Conservation (phyloP, 2,329 filamentous ascomycete genomes). For the Aspergillus udagawae region DNA sequence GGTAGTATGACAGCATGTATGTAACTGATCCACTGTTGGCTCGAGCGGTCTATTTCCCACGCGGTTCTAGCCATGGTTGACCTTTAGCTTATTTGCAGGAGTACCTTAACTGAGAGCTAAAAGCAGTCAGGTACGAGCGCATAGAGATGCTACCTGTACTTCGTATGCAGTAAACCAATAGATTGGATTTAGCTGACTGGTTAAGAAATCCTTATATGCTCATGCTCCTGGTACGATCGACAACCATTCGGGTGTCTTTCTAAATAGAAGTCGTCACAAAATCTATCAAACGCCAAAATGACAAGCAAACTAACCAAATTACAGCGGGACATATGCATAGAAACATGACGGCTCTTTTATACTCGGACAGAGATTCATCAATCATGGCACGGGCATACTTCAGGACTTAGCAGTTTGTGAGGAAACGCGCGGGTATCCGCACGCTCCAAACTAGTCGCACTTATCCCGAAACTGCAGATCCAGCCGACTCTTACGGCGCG, state of each 20-base stretch:
- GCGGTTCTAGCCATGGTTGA: background rate
- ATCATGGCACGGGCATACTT: background rate
- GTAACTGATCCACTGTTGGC: background rate
- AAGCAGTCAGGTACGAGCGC: background rate
- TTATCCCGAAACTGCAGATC: conserved; percentile 14
- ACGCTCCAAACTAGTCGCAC: background rate
- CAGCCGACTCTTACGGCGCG: conserved; percentile 14
- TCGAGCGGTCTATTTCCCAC: background rate
- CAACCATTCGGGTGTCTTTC: background rate
- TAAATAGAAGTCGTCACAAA: background rate
- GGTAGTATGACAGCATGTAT: background rate
- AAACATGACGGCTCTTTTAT: background rate
- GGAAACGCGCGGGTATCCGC: background rate
- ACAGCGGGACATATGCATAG: background rate
- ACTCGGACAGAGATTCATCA: background rate
- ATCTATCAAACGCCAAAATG: background rate
- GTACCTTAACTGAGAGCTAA: background rate
- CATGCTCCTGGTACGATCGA: background rate
- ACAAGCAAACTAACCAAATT: background rate
- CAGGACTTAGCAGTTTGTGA: background rate
- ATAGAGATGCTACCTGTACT: background rate
- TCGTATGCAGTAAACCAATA: background rate
- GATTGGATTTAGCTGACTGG: background rate
- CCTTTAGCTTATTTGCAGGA: background rate
- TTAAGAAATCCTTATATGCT: background rate